Evolutionary conservation across 768 basidiomycete species (phyloP).

Genomic region (Lactifluus subvellereus): DNA sequence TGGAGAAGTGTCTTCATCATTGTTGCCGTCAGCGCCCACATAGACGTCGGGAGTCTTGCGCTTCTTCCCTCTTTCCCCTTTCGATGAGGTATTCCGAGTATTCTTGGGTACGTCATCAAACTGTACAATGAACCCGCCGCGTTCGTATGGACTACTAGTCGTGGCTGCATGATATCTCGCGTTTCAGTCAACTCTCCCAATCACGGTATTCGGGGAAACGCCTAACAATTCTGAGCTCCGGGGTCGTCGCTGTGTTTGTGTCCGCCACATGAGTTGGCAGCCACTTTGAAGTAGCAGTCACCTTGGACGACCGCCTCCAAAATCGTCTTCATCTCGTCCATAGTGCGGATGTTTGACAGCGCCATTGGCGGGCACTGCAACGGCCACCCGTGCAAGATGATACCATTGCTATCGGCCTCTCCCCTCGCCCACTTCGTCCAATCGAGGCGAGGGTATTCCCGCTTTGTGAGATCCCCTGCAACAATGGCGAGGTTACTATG

Average conservation of each 20-base stretch:
- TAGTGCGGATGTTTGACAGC: background rate
- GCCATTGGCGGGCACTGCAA: background rate
- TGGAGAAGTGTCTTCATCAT: too few relatives aligned
- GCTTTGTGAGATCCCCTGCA: background rate
- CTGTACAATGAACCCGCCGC: background rate
- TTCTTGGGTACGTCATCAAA: background rate
- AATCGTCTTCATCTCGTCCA: background rate
- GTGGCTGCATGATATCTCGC: background rate
- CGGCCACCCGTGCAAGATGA: background rate
- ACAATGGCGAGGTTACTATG: background rate
- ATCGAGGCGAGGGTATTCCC: background rate
- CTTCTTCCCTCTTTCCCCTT: background rate
- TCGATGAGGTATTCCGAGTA: background rate
- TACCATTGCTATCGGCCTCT: background rate
- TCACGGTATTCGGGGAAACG: background rate
- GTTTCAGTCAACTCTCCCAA: background rate
- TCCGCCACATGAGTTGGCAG: background rate
- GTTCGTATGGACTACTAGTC: background rate
- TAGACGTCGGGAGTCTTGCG: background rate
- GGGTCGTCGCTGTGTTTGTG: background rate
- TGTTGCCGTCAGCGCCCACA: too few relatives aligned
- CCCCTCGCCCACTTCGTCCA: background rate
- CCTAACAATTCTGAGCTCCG: background rate
- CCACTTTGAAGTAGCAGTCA: background rate
- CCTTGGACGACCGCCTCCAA: background rate